Evolutionary conservation across 164 flowering plant species (phyloP).

Genomic region (Akebia trifoliata): DNA sequence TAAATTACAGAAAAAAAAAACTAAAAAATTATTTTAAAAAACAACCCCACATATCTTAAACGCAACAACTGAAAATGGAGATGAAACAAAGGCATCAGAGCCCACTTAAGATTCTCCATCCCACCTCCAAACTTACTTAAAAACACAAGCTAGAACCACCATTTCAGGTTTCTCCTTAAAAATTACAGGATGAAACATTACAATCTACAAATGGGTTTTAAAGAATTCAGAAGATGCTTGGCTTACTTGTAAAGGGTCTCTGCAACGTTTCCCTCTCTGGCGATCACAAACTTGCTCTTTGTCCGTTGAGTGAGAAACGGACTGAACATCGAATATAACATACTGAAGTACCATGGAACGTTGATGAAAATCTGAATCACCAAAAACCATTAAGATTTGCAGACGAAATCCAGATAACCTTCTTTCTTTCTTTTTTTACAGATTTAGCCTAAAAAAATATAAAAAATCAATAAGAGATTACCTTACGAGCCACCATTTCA

Average conservation of each 20-base stretch:
- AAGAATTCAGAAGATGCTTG: not conserved
- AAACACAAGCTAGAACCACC: too few species aligned
- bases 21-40: too few species aligned
- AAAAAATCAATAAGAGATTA: constrained; percentile 14
- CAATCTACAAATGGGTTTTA: too few species aligned
- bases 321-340: constrained; percentile 82
- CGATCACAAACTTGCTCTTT: constrained; percentile 93
- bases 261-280: constrained; percentile 76
- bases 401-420: too few species aligned
- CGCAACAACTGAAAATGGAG: not conserved
- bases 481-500: constrained; percentile 96
- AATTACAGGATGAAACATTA: too few species aligned
- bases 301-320: constrained; percentile 93
- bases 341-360: constrained; percentile 90
- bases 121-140: too few species aligned
- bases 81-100: not conserved
- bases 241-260: constrained; percentile 90
- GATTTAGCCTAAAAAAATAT: too few species aligned
- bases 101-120: not conserved
- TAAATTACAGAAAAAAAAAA: too few species aligned
- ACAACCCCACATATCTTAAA: not conserved
- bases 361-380: constrained; percentile 69
- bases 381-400: constrained; percentile 4
- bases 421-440: too few species aligned
- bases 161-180: too few species aligned